Percentiles rank a stretch among this genome's conserved stretches.
These are phyloP conservation scores for Entomortierella chlamydospora DNA, from an alignment of 192 early-diverging fungal species.

Conservation along the genomic window DNA sequence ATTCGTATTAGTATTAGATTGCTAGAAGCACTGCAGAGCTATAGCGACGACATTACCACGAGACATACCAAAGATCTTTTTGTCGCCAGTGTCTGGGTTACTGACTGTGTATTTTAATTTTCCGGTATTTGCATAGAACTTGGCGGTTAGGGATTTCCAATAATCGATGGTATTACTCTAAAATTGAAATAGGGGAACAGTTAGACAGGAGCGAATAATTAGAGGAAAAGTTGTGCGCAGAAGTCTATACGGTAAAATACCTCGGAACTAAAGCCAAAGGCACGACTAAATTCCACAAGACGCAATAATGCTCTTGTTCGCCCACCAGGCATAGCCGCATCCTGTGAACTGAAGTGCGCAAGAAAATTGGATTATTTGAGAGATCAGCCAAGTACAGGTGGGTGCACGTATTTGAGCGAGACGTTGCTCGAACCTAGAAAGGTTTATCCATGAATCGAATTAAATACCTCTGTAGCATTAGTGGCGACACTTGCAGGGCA, in stretches of 20 bases:
- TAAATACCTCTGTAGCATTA: no score
- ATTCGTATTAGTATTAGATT: no score
- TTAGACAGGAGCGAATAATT: no score
- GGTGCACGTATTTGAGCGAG: no score
- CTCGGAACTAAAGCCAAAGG: conserved; percentile 17
- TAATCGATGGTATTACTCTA: conserved; percentile 23
- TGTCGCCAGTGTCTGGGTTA: conserved; percentile 21
- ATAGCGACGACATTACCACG: no score
- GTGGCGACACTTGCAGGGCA: not conserved
- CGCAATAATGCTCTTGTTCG: conserved; percentile 15
- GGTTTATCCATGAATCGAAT: no score
- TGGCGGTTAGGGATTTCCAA: conserved; percentile 25
- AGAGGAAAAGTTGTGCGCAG: no score
- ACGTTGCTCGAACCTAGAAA: no score
- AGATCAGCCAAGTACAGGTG: no score
- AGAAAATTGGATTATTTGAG: no score
- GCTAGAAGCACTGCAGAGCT: no score
- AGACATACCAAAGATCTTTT: conserved; percentile 28
- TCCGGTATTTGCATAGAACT: conserved; percentile 24
- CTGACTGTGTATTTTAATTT: conserved; percentile 21
- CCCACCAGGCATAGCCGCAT: conserved; percentile 7
- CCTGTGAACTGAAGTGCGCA: not conserved
- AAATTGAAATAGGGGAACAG: not conserved
- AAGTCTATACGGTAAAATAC: no score
- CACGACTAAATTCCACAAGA: conserved; percentile 19